Base-by-base conservation (phyloP, 306 rosid genomes). In the Lupinus albus region DNA sequence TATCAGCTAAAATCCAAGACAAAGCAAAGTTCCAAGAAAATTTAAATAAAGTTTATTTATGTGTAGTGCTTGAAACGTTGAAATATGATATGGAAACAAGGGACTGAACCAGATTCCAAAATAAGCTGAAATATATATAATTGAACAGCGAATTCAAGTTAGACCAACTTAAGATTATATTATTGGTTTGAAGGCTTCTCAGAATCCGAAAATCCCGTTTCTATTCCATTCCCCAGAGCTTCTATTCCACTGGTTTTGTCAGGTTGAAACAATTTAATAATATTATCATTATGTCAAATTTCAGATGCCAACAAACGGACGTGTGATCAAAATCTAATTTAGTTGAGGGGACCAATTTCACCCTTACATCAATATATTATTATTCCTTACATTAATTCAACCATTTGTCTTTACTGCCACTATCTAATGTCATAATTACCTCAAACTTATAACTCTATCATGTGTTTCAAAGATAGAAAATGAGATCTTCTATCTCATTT, bases 191-290 rank as follows among this genome's bases (percentile, higher is more conserved):
- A 52, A 61, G 76, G 80, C 52, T 71, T 87, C 96, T 90, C 76
- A 82, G 78, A 85, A 86, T 88, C 82, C 82, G 76, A 82, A 86
- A 88, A 86, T 90, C 91, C 97, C 61, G 99, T 84, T 94, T 94
- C 99, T 88, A 94, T 94, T 94, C 99, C 97, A 88, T 94, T 94
- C 95, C 92, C 95, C 96, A 88, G 76, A 88, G 92, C 82, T 94
- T 94, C 99, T 94, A 94, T 90, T 94, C 99, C 88, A 88, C 95
- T 88, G 94, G 70, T 70, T 77, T 76, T 85, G 89, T 77, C 97
- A 86, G 96, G 69, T 55, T 64, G 42, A 75, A 77, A 13, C 67
- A 62, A 69, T 78, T 71, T 21, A 64, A 76, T 72, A 76, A 32
- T 60, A 35, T 3, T 5, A 33, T n/a, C 21, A 48, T 49, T 56